phyloP scores from a whole-genome alignment of 2,329 filamentous ascomycete species.

The Colletotrichum euphorbiae region DNA sequence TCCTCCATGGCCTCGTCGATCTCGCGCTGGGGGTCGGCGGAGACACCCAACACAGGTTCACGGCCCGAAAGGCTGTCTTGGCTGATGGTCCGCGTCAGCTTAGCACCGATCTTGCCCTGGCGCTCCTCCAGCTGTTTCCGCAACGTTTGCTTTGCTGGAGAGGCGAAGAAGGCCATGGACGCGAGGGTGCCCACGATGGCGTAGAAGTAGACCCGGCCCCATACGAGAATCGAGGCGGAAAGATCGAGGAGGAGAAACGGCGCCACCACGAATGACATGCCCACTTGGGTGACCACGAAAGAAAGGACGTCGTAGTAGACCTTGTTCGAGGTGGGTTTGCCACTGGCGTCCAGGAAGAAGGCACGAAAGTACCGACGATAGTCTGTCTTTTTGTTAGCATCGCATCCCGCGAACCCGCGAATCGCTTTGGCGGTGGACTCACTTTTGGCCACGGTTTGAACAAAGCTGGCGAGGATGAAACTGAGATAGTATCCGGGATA shows the following conservation, averaged over 20 bases:
- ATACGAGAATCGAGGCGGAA: constrained; percentile 76
- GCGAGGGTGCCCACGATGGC: constrained; percentile 74
- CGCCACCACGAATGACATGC: constrained; percentile 83
- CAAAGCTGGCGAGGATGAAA: constrained; percentile 89
- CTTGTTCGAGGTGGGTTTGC: constrained; percentile 76
- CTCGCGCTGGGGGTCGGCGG: constrained; percentile 79
- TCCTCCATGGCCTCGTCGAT: constrained; percentile 83
- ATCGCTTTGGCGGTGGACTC: constrained; percentile 52
- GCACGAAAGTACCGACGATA: constrained; percentile 90
- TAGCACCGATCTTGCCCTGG: constrained; percentile 58
- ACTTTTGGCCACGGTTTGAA: constrained; percentile 97
- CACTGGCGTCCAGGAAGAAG: constrained; percentile 87
- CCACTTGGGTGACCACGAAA: constrained; percentile 81
- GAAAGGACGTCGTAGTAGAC: constrained; percentile 87
- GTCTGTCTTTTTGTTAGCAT: constrained; percentile 64
- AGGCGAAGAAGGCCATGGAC: constrained; percentile 81
- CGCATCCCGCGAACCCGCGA: constrained; percentile 39
- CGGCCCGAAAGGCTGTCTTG: constrained; percentile 66
- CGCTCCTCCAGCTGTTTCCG: constrained; percentile 70
- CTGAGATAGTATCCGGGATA: constrained; percentile 95
- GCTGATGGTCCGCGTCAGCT: constrained; percentile 63
- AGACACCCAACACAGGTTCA: constrained; percentile 80
- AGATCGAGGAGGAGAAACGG: constrained; percentile 89
- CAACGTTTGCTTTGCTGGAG: constrained; percentile 75
- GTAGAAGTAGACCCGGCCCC: constrained; percentile 92